Percentiles rank a stretch among this genome's conserved stretches.
Conservation (phyloP, 495 filamentous ascomycete genomes). For the Penicillium robsamsonii region DNA sequence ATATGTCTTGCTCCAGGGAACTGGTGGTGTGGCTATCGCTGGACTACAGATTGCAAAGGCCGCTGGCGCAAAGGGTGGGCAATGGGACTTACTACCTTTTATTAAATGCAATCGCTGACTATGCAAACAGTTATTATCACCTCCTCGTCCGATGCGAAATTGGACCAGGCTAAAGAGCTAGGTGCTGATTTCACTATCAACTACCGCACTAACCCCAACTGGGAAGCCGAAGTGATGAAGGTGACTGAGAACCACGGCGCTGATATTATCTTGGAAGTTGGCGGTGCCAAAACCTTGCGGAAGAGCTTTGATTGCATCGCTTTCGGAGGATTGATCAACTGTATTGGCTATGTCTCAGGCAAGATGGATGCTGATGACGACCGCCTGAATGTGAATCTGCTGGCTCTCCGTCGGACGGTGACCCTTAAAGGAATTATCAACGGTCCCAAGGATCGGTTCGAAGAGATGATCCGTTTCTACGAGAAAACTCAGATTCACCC, state of each 20-base stretch:
- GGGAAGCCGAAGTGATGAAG: slow-evolving; percentile 66
- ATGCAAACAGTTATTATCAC: slow-evolving; percentile 61
- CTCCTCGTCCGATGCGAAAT: slow-evolving; percentile 68
- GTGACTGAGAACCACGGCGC: slow-evolving; percentile 60
- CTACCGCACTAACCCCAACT: slow-evolving; percentile 64
- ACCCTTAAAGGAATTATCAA: slow-evolving; percentile 62
- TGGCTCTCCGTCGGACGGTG: slow-evolving; percentile 49
- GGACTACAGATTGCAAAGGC: slow-evolving; percentile 80
- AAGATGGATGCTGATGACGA: slow-evolving; percentile 46
- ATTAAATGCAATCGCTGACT: neutral
- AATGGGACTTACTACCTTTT: neutral
- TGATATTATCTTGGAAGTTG: slow-evolving; percentile 68
- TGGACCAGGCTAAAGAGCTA: slow-evolving; percentile 57
- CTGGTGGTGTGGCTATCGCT: slow-evolving; percentile 75
- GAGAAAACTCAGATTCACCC: slow-evolving; percentile 60
- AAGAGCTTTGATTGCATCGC: slow-evolving; percentile 65
- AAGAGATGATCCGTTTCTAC: slow-evolving; percentile 61
- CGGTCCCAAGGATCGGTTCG: slow-evolving; percentile 56
- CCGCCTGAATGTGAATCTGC: slow-evolving; percentile 49
- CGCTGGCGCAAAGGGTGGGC: slow-evolving; percentile 60
- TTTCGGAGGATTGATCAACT: slow-evolving; percentile 63
- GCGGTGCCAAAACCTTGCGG: slow-evolving; percentile 56
- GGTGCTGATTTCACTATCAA: slow-evolving; percentile 61
- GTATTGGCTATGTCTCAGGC: slow-evolving; percentile 66
- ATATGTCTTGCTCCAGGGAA: slow-evolving; percentile 71